Evolutionary conservation across 768 basidiomycete genomes (phyloP).

Genomic region (Amanita molliuscula): DNA sequence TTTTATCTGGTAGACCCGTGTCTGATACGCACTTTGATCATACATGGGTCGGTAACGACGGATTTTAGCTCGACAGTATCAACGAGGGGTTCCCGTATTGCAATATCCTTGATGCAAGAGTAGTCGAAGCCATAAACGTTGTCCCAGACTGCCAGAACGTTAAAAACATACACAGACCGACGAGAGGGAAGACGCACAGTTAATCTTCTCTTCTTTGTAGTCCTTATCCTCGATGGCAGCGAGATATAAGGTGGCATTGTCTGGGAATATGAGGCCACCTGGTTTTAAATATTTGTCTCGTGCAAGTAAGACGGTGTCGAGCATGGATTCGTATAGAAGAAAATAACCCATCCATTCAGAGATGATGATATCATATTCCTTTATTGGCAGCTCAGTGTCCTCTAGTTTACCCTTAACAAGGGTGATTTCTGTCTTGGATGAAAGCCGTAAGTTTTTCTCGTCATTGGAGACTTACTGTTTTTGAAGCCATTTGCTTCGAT

Average conservation of each 20-base stretch:
- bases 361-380: slow-evolving; percentile 96
- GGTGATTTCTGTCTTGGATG: slow-evolving; percentile 58
- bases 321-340: slow-evolving; percentile 98
- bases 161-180: neutral
- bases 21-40: slow-evolving; percentile 57
- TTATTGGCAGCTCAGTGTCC: slow-evolving; percentile 78
- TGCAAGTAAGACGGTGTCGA: slow-evolving; percentile 94
- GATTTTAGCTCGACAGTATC: slow-evolving; percentile 98
- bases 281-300: slow-evolving; percentile 94
- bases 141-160: slow-evolving; percentile 80
- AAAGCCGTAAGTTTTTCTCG: slow-evolving; percentile 4
- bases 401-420: slow-evolving; percentile 98
- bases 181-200: slow-evolving; percentile 50
- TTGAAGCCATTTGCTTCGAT: slow-evolving; percentile 94
- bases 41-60: slow-evolving; percentile 87
- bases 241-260: slow-evolving; percentile 83
- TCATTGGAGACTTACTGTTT: slow-evolving; percentile 53
- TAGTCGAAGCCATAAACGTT: slow-evolving; percentile 99
- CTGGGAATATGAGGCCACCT: slow-evolving; percentile 91
- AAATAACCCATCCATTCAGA: slow-evolving; percentile 99
- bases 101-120: slow-evolving; percentile 99
- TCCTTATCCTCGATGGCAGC: slow-evolving; percentile 99
- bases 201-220: slow-evolving; percentile 99
- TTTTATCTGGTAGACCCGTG: neutral
- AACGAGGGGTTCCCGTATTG: slow-evolving; percentile 89